These are phyloP conservation scores for Thelonectria blattea DNA, from an alignment of 2,329 filamentous ascomycete genomes.

Conservation along the genomic window DNA sequence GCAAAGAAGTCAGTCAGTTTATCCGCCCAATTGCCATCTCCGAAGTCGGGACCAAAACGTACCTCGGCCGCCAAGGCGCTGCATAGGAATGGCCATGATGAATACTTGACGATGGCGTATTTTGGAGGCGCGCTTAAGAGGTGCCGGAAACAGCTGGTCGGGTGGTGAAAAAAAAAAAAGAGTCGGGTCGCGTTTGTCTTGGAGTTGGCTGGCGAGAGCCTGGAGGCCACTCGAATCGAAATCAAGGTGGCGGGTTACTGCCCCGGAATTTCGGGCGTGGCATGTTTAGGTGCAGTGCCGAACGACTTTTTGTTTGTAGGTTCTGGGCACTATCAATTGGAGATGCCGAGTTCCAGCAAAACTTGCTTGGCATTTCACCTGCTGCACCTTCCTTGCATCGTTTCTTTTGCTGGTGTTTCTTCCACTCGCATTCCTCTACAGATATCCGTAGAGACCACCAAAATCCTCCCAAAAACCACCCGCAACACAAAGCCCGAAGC, in stretches of 20 bases:
- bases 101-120: constrained; percentile 3
- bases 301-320: too few species aligned
- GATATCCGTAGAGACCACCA: not conserved
- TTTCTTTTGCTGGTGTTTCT: too few species aligned
- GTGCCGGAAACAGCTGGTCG: not conserved
- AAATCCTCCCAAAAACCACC: constrained; percentile 6
- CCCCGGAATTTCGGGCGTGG: too few species aligned
- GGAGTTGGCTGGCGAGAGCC: not conserved
- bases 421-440: too few species aligned
- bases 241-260: not conserved
- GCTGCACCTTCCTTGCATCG: too few species aligned
- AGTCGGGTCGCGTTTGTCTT: not conserved
- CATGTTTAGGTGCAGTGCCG: too few species aligned
- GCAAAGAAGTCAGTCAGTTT: constrained; percentile 18
- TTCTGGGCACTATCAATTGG: too few species aligned
- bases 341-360: too few species aligned
- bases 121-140: not conserved
- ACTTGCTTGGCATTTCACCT: too few species aligned
- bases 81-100: constrained; percentile 51
- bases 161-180: not conserved
- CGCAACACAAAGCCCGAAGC: constrained; percentile 1
- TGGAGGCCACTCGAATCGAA: too few species aligned
- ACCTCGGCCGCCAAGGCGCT: constrained; percentile 54
- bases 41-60: constrained; percentile 30
- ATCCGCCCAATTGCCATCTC: not conserved